phyloP scores from a whole-genome alignment of 1,284 basidiomycete genomes.

The Pascua guehoae region DNA sequence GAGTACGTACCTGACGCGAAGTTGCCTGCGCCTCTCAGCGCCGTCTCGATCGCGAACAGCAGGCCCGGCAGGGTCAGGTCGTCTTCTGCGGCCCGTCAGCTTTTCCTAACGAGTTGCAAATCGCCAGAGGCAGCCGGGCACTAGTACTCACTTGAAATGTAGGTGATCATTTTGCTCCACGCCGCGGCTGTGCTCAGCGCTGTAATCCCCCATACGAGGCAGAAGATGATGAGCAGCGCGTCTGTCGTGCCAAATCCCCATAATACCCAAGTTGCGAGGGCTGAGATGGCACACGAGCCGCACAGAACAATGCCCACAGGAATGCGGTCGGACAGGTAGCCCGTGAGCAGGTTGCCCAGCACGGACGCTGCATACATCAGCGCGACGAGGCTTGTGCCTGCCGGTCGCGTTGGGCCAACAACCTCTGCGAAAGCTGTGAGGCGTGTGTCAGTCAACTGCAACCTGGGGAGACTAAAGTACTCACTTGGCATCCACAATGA shows the following conservation, averaged over 20 bases:
- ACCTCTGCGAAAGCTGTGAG: slow-evolving; percentile 36
- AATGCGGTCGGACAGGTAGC: slow-evolving; percentile 39
- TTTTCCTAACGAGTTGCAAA: too few species aligned
- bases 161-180: slow-evolving; percentile 9
- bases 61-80: too few species aligned
- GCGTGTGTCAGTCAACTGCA: neutral
- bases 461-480: too few species aligned
- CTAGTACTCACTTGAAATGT: neutral
- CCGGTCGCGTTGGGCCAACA: slow-evolving; percentile 24
- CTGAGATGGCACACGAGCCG: slow-evolving; percentile 33
- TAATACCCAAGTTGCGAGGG: slow-evolving; percentile 37
- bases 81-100: too few species aligned
- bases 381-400: slow-evolving; percentile 40
- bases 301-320: slow-evolving; percentile 33
- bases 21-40: too few species aligned
- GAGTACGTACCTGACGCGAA: too few species aligned
- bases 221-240: slow-evolving; percentile 29
- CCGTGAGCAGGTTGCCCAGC: slow-evolving; percentile 36
- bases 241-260: slow-evolving; percentile 45
- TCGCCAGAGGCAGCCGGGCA: slow-evolving; percentile 4
- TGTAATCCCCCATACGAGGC: slow-evolving; percentile 30
- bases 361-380: slow-evolving; percentile 45
- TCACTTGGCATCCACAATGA: slow-evolving; percentile 38
- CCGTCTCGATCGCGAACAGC: too few species aligned
- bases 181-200: slow-evolving; percentile 25